Evolutionary conservation across 495 filamentous ascomycete genomes (phyloP).

Genomic region (Viridothelium virens): DNA sequence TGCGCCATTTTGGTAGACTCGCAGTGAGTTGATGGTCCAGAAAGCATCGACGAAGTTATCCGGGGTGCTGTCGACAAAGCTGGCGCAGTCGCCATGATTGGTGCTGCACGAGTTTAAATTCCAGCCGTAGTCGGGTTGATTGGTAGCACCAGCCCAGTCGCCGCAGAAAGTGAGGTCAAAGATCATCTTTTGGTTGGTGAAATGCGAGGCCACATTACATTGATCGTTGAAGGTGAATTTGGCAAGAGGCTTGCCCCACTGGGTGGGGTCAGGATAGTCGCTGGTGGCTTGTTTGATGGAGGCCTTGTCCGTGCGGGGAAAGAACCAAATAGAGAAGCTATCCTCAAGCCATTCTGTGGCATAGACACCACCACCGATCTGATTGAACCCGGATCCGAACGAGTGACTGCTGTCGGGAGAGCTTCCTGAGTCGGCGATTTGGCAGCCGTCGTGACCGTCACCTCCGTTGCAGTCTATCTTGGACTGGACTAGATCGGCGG

Average conservation of each 20-base stretch:
- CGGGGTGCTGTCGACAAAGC: slow-evolving; percentile 31
- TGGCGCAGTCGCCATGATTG: background rate
- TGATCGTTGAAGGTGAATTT: slow-evolving; percentile 43
- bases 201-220: slow-evolving; percentile 26
- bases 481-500: slow-evolving; percentile 17
- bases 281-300: slow-evolving; percentile 35
- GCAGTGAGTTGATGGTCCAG: slow-evolving; percentile 33
- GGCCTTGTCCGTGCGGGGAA: slow-evolving; percentile 48
- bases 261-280: slow-evolving; percentile 50
- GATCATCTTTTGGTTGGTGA: slow-evolving; percentile 38
- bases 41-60: slow-evolving; percentile 28
- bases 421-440: slow-evolving; percentile 13
- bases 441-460: slow-evolving; percentile 42
- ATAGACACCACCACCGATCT: slow-evolving; percentile 63
- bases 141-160: slow-evolving; percentile 61
- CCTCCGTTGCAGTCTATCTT: slow-evolving; percentile 51
- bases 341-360: slow-evolving; percentile 64
- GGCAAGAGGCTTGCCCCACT: slow-evolving; percentile 60
- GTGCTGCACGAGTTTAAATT: background rate
- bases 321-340: slow-evolving; percentile 71
- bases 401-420: slow-evolving; percentile 13
- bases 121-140: background rate
- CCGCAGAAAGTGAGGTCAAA: slow-evolving; percentile 83
- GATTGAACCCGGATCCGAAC: slow-evolving; percentile 69
- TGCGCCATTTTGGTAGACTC: slow-evolving; percentile 23